phyloP scores from a whole-genome alignment of 805 yeast genomes.

The Ogataea chonburiensis region DNA sequence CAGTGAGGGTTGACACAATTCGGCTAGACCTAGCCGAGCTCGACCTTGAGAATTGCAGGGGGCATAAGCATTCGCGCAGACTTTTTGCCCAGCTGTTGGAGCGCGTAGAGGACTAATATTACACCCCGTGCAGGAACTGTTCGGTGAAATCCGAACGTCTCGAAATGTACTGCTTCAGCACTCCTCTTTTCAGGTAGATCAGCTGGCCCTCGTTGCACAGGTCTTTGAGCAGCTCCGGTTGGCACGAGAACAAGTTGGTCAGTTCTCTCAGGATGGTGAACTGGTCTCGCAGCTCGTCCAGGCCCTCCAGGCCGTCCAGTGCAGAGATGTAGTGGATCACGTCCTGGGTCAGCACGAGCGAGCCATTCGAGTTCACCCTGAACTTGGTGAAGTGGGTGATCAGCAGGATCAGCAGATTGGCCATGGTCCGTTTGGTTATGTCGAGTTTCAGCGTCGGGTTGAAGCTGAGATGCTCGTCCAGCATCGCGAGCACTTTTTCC shows the following conservation, averaged over 20 bases:
- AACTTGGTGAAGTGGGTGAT: slow-evolving; percentile 73
- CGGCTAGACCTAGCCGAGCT: slow-evolving; percentile 11
- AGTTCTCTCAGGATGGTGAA: slow-evolving; percentile 63
- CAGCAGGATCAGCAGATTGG: slow-evolving; percentile 46
- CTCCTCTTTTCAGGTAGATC: slow-evolving; percentile 57
- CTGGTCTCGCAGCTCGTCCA: slow-evolving; percentile 52
- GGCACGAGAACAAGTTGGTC: slow-evolving; percentile 82
- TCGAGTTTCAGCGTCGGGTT: slow-evolving; percentile 25
- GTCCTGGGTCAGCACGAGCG: slow-evolving; percentile 78
- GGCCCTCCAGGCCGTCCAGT: slow-evolving; percentile 23
- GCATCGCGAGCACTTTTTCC: slow-evolving; percentile 35
- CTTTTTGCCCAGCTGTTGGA: slow-evolving; percentile 7
- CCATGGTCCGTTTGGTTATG: slow-evolving; percentile 23
- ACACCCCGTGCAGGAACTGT: slow-evolving; percentile 36
- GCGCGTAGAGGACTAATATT: slow-evolving; percentile 1
- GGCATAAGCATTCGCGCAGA: background rate
- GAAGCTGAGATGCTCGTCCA: slow-evolving; percentile 36
- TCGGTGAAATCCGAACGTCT: slow-evolving; percentile 70
- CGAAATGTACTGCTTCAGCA: slow-evolving; percentile 63
- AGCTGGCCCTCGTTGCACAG: slow-evolving; percentile 80
- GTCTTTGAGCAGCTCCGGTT: slow-evolving; percentile 73
- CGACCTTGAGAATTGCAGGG: slow-evolving; percentile 8
- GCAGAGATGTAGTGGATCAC: slow-evolving; percentile 65
- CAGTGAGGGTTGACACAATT: slow-evolving; percentile 13
- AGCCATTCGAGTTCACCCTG: slow-evolving; percentile 79